Conservation (phyloP, 176 grass and related monocot species). For the Aegilops bicornis region DNA sequence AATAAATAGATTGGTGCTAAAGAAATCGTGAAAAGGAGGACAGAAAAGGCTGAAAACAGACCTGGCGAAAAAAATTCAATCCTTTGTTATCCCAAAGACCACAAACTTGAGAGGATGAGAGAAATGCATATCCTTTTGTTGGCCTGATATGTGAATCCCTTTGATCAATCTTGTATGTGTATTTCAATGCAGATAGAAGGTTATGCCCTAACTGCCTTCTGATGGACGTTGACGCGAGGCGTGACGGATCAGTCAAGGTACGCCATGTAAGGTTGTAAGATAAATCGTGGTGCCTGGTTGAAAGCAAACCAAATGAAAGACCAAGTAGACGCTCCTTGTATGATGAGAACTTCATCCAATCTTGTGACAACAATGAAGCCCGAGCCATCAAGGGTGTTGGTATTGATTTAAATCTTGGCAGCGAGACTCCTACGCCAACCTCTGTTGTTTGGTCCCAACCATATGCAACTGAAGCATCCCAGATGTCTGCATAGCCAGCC, state of each 20-base stretch:
- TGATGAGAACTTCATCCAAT: constrained; percentile 72
- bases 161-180: constrained; percentile 78
- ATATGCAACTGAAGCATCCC: constrained; percentile 78
- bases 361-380: constrained; percentile 75
- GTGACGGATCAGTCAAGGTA: constrained; percentile 67
- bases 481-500: constrained; percentile 88
- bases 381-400: constrained; percentile 69
- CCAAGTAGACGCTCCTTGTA: constrained; percentile 78
- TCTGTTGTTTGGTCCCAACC: constrained; percentile 72
- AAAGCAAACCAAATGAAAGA: constrained; percentile 84
- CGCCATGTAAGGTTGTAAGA: constrained; percentile 81
- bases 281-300: constrained; percentile 78
- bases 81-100: constrained; percentile 70
- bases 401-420: constrained; percentile 77
- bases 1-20: background rate
- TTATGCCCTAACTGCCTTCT: constrained; percentile 79
- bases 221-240: constrained; percentile 54
- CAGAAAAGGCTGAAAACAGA: constrained; percentile 20
- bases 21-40: background rate
- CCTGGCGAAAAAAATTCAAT: constrained; percentile 79
- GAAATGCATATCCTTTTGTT: constrained; percentile 81
- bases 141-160: constrained; percentile 90
- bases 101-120: constrained; percentile 79
- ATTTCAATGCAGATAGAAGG: constrained; percentile 85
- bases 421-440: constrained; percentile 59